Base-by-base conservation (phyloP, 352 stramenopile genomes). In the Labyrinthula sp. region DNA sequence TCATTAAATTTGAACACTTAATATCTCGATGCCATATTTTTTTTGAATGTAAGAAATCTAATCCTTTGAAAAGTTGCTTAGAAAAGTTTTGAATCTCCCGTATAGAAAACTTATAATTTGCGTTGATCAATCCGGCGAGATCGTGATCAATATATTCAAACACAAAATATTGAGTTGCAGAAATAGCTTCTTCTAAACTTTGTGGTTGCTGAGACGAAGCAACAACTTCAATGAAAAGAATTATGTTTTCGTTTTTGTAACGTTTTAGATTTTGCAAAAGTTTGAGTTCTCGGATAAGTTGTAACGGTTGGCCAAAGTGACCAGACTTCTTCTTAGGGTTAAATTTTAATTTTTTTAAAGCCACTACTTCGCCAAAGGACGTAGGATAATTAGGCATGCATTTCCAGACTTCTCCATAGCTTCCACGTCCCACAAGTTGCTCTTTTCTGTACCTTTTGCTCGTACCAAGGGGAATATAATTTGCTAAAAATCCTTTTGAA, bases 1-100 rank as follows among this genome's bases (percentile, higher is more conserved):
- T 75, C 20, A 88, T 69, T 45, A 90, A 56, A 63, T 96, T 96
- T 58, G 95, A 84, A 20, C 83, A 84, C 66, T 96, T 96, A 57
- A 95, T 71, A 57, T 95, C 86, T 28, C 86, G 75, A 62, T 95
- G 86, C 25, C 94, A 64, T 33, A 95, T 82, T 30, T 85, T 71
- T 57, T 93, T 84, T 28, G 74, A 74, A 66, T 95, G 86, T 62
- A 85, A 93, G 54, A 79, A 94, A 17, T 57, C 38, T 9, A 52
- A 17, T 3, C 31, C 43, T 10, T 35, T 3, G 18, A 52, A 28
- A 31, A 52, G 15, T 20, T 52, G 43, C 0, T 43, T 7, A 24
- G 23, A 37, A 23, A 39, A 52, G 34, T 35, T 45, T 28, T 50
- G 30, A 3, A 52, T 25, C 23, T 52, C 43, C 10, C 43, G 22